These are phyloP conservation scores for Selaginella moellendorffii DNA, from an alignment of 75 land plant genomes.

Conservation along the genomic window DNA sequence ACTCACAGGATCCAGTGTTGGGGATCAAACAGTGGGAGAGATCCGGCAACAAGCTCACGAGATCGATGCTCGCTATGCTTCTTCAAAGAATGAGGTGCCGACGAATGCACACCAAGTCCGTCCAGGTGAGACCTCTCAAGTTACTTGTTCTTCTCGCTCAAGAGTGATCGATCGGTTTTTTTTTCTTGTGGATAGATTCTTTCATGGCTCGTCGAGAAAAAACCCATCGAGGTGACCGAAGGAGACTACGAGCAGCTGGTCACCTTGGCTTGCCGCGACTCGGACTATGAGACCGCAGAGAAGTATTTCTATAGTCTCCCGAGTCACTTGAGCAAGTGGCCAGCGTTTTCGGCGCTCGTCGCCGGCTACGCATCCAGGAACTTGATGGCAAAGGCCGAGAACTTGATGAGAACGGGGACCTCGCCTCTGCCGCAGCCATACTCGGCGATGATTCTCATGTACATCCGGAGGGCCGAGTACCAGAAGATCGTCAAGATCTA, in stretches of 20 bases:
- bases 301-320: neutral
- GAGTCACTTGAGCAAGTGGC: neutral
- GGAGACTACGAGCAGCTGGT: neutral
- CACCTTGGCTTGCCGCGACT: neutral
- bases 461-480: neutral
- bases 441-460: neutral
- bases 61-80: neutral
- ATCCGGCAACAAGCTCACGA: neutral
- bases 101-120: neutral
- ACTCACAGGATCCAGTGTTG: neutral
- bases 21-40: neutral
- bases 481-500: neutral
- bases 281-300: neutral
- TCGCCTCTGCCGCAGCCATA: neutral
- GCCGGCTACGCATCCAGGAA: neutral
- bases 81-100: neutral
- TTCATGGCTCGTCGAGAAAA: neutral
- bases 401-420: neutral
- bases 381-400: neutral
- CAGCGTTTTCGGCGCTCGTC: neutral
- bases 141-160: neutral
- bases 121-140: neutral
- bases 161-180: neutral
- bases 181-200: neutral
- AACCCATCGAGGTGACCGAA: neutral